Percentiles rank a stretch among this genome's conserved stretches.
Conservation (phyloP, 495 filamentous ascomycete species). For the Zalerion maritima region DNA sequence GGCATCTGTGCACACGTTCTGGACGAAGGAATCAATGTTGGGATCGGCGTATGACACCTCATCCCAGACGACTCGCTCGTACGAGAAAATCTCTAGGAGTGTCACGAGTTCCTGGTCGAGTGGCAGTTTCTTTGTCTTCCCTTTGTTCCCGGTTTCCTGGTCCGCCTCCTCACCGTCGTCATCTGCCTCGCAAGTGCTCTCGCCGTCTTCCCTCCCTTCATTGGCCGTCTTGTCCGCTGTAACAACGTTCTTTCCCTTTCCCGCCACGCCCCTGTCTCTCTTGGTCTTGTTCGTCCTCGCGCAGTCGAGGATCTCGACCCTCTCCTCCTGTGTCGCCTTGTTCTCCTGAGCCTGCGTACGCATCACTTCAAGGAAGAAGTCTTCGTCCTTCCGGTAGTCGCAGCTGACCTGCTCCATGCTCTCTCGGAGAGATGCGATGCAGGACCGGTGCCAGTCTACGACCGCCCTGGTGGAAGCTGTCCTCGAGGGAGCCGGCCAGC, state of each 20-base stretch:
- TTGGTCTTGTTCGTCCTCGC: constrained; percentile 16
- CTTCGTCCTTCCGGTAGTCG: too few species aligned
- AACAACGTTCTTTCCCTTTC: constrained; percentile 3
- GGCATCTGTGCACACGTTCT: constrained; percentile 28
- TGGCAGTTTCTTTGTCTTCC: constrained; percentile 1
- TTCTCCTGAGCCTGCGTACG: too few species aligned
- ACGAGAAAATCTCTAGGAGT: constrained; percentile 44
- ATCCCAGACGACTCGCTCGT: constrained; percentile 50
- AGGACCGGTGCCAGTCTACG: too few species aligned
- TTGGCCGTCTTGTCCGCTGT: constrained; percentile 10
- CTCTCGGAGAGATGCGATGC: too few species aligned
- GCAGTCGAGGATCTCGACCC: too few species aligned
- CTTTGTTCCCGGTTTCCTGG: constrained; percentile 1
- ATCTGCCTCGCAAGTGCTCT: constrained; percentile 4
- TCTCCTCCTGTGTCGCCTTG: too few species aligned
- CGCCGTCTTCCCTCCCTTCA: constrained; percentile 4
- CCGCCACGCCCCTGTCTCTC: constrained; percentile 10
- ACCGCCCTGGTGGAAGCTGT: too few species aligned
- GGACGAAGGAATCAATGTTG: constrained; percentile 17
- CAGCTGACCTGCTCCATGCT: too few species aligned
- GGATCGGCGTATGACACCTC: constrained; percentile 47
- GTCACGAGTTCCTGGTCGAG: too few species aligned
- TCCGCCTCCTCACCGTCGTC: constrained; percentile 2
- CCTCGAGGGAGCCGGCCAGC: too few species aligned
- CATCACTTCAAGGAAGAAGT: too few species aligned